Conservation (phyloP, 768 basidiomycete genomes). For the Lactifluus echinatus region DNA sequence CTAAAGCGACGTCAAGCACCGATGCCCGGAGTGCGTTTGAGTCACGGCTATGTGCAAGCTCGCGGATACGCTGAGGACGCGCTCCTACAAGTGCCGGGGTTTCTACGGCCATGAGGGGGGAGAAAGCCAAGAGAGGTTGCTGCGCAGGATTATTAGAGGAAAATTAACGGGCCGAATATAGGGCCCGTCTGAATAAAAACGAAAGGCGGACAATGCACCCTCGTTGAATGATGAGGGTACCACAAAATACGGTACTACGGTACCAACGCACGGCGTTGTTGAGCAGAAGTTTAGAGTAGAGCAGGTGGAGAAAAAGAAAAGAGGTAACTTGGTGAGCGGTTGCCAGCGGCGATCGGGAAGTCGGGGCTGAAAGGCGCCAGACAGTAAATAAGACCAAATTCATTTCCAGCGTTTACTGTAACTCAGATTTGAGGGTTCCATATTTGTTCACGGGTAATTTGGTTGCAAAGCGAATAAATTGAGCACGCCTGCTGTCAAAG, state of each 20-base stretch:
- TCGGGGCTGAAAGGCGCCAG: too few relatives aligned
- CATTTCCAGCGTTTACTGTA: neutral
- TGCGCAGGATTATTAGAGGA: too few relatives aligned
- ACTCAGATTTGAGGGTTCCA: neutral
- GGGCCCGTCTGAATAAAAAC: too few relatives aligned
- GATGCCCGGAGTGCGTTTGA: slow-evolving; percentile 60
- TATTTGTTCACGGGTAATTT: neutral
- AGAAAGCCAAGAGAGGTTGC: neutral
- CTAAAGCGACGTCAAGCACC: slow-evolving; percentile 62
- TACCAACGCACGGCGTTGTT: slow-evolving; percentile 12
- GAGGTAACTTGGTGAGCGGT: neutral
- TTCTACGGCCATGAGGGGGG: neutral
- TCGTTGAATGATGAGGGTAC: neutral
- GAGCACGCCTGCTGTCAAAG: neutral
- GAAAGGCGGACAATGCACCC: neutral
- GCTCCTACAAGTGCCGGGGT: neutral
- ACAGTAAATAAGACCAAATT: slow-evolving; percentile 4
- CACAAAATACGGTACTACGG: neutral
- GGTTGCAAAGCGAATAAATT: neutral
- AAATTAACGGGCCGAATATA: too few relatives aligned
- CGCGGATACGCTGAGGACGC: slow-evolving; percentile 4
- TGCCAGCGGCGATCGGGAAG: neutral
- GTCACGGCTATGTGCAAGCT: slow-evolving; percentile 30
- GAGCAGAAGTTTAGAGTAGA: neutral
- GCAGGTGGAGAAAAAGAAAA: neutral